A percentile compares a stretch with the other conserved stretches of the same genome.
Conservation (phyloP, 352 stramenopile species). For the Pythium pyrilobum region DNA sequence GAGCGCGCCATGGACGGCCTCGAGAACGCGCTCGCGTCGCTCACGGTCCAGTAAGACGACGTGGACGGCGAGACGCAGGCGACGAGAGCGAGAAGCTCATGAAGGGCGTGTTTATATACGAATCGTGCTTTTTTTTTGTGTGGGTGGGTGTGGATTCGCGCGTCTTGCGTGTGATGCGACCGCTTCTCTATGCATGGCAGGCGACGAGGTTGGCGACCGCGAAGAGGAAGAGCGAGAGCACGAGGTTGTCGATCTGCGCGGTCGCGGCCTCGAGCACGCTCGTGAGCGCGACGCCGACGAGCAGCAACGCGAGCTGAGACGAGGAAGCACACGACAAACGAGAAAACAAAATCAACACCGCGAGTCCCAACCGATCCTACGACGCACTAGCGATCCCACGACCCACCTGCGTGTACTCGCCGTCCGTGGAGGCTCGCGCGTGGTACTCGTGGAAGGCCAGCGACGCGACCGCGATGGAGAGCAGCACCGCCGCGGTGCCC, state of each 20-base stretch:
- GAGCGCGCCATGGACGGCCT: conserved; percentile 58
- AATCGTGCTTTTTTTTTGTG: background rate
- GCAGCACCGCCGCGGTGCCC: conserved; percentile 49
- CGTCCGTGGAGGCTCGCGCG: conserved; percentile 8
- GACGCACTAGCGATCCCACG: conserved; percentile 5
- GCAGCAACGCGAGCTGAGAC: conserved; percentile 24
- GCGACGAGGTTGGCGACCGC: conserved; percentile 42
- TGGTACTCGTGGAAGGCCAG: conserved; percentile 43
- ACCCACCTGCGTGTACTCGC: conserved; percentile 32
- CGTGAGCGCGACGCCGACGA: conserved; percentile 37
- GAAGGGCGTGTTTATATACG: background rate
- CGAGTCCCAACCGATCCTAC: too few relatives aligned
- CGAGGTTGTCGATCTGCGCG: conserved; percentile 80
- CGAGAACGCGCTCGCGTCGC: conserved; percentile 43
- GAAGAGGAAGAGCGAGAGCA: conserved; percentile 70
- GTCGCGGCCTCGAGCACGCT: conserved; percentile 63
- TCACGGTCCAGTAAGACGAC: conserved; percentile 31
- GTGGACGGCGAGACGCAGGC: background rate
- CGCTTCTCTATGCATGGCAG: conserved; percentile 28
- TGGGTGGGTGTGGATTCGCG: too few relatives aligned
- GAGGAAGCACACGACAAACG: too few relatives aligned
- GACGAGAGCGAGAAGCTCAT: too few relatives aligned
- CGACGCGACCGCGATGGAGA: conserved; percentile 55
- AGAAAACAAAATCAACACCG: background rate
- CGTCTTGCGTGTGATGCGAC: too few relatives aligned